Evolutionary conservation across 805 yeast genomes (phyloP), one percentile per base, ranked within the genome.

Genomic region (Millerago galiae): DNA sequence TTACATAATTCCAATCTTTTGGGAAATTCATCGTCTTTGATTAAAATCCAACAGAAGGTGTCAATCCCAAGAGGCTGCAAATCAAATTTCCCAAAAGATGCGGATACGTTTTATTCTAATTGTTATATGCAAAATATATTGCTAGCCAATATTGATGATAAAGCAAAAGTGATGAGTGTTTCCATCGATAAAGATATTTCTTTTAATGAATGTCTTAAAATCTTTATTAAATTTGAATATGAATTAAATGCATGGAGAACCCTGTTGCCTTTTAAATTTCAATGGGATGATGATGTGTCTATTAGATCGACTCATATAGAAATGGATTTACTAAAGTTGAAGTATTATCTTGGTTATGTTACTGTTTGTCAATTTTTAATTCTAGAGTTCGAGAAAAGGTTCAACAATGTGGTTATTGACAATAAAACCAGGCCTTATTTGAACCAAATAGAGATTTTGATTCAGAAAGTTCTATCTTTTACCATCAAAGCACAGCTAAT

Each of bases 241-340:
- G 37, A 39, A 17, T 13, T 39, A 13, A 39, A 39, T 26, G 28
- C 42, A 13, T 39, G 42, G 42, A 39, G 42, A 28, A 28, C n/a
- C 6, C 10, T 39, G 9, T 17, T 39, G 8, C 42, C 42, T 9
- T 39, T 39, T 24, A 39, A 15, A n/a, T 39, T 39, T 18, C 42
- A 39, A 14, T 39, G 42, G 42, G 42, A 39, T n/a, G 42, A 39
- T 34, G 42, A 39, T 21, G 36, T 34, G 21, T 18, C 42, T 13
- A 34, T 37, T n/a, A 28, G 39, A 37, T 37, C 39, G 13, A 28
- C 39, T 10, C 39, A 37, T 29, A 39, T 34, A 12, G 42, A 39
- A 34, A 39, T 39, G 42, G 42, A 39, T 21, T 17, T 39, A 8
- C 17, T 34, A 8, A 39, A 39, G 14, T 14, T 34, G n/a, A 39